These are phyloP conservation scores for Pisolithus sp. DNA, from an alignment of 768 basidiomycete species.

Conservation along the genomic window DNA sequence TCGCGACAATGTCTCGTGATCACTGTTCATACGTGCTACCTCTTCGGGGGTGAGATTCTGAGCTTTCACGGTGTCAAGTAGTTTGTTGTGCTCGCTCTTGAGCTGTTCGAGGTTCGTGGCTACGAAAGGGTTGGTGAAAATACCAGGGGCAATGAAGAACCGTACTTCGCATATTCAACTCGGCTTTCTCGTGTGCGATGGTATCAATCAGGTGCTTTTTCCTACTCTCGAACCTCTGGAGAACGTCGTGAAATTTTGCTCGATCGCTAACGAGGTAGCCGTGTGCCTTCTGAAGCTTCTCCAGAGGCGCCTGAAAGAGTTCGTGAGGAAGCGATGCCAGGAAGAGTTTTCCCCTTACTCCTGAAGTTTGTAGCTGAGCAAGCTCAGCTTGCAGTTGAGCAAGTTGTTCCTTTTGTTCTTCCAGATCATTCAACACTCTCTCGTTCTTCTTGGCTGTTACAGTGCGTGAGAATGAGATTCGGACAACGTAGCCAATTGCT, in stretches of 20 bases:
- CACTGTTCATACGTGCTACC: constrained; percentile 84
- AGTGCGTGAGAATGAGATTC: not conserved
- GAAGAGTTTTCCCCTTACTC: constrained; percentile 35
- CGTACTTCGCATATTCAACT: constrained; percentile 51
- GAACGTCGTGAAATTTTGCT: constrained; percentile 71
- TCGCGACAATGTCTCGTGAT: constrained; percentile 71
- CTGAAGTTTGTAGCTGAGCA: constrained; percentile 54
- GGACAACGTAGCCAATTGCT: constrained; percentile 9
- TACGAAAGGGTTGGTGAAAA: constrained; percentile 21
- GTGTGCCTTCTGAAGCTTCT: constrained; percentile 56
- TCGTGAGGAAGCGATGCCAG: not conserved
- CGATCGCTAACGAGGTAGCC: constrained; percentile 64
- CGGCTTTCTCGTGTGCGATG: constrained; percentile 61
- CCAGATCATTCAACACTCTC: constrained; percentile 56
- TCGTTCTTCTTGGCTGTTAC: constrained; percentile 63
- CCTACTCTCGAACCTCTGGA: constrained; percentile 62
- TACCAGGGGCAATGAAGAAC: not conserved
- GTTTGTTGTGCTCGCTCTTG: constrained; percentile 54
- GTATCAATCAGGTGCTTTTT: constrained; percentile 63
- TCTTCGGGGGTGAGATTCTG: constrained; percentile 93
- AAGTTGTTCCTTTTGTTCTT: constrained; percentile 45
- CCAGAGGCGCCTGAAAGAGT: constrained; percentile 49
- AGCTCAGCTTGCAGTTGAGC: constrained; percentile 45
- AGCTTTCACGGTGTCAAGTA: constrained; percentile 62
- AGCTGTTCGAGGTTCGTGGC: constrained; percentile 58